Evolutionary conservation across 306 rosid genomes (phyloP).

Genomic region (Trichosanthes cucumerina): DNA sequence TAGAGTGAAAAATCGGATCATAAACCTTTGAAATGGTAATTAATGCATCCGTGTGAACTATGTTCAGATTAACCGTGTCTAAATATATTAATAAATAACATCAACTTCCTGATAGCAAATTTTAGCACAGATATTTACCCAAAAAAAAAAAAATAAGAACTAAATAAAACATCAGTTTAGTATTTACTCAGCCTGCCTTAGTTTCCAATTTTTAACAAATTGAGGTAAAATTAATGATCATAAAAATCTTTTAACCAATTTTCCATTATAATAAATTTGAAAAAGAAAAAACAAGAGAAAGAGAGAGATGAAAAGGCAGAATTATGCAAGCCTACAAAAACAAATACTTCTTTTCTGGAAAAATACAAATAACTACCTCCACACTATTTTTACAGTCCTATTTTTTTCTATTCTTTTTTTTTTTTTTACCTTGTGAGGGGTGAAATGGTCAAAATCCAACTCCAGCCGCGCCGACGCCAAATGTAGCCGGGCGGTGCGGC

Average conservation of each 20-base stretch:
- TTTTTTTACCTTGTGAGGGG: neutral
- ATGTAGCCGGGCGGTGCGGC: slow-evolving; percentile 51
- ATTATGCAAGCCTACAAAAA: neutral
- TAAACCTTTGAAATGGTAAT: no score
- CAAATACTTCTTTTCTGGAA: neutral
- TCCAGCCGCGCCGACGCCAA: slow-evolving; percentile 78
- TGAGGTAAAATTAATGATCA: neutral
- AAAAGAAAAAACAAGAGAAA: neutral
- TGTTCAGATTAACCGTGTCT: no score
- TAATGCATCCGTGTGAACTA: no score
- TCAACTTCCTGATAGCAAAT: neutral
- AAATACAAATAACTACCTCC: slow-evolving; percentile 5
- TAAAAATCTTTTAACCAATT: neutral
- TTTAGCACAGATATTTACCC: no score
- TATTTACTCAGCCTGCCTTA: neutral
- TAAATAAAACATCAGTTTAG: no score
- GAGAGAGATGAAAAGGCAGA: neutral
- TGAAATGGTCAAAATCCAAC: slow-evolving; percentile 45
- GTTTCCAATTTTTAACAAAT: neutral
- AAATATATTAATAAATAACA: no score
- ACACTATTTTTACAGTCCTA: neutral
- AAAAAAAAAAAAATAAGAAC: no score
- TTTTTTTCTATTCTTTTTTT: neutral
- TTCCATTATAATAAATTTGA: neutral
- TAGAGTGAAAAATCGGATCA: no score